A percentile compares a stretch with the other conserved stretches of the same genome.
Evolutionary conservation across 495 filamentous ascomycete species (phyloP).

Genomic region (Articulospora tetracladia): DNA sequence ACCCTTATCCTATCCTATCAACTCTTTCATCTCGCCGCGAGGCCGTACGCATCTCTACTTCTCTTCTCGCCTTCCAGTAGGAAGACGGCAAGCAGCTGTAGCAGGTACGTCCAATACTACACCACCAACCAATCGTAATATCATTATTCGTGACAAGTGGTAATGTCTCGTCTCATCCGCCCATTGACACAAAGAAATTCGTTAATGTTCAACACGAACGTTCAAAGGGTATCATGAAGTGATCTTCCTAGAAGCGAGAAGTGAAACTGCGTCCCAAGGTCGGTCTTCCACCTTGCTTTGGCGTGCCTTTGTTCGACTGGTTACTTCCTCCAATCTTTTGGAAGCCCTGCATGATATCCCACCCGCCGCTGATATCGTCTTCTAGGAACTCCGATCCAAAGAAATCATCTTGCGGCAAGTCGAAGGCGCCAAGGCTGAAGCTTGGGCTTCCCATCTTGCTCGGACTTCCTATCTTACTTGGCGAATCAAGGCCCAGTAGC

Average conservation of each 20-base stretch:
- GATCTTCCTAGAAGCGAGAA: conserved; percentile 20
- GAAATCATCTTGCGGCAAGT: conserved; percentile 34
- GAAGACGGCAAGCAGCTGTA: neutral
- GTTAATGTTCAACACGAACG: neutral
- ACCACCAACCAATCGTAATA: neutral
- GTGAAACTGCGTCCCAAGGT: conserved; percentile 22
- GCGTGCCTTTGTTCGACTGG: neutral
- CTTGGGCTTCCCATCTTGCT: conserved; percentile 41
- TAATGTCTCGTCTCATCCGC: neutral
- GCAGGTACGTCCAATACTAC: neutral
- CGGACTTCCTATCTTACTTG: conserved; percentile 46
- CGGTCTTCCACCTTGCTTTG: conserved; percentile 12
- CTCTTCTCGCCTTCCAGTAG: neutral
- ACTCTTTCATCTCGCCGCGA: neutral
- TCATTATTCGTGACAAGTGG: neutral
- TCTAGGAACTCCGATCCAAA: conserved; percentile 48
- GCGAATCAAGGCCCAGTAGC: conserved; percentile 38
- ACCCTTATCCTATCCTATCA: neutral
- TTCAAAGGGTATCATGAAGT: neutral
- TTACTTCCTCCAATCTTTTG: conserved; percentile 63
- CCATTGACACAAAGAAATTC: neutral
- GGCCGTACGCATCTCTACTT: neutral
- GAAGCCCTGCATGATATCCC: conserved; percentile 87
- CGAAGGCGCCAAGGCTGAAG: conserved; percentile 18
- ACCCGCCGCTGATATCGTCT: conserved; percentile 59